Conservation (phyloP, 2,329 filamentous ascomycete species). For the Bertia moriformis region DNA sequence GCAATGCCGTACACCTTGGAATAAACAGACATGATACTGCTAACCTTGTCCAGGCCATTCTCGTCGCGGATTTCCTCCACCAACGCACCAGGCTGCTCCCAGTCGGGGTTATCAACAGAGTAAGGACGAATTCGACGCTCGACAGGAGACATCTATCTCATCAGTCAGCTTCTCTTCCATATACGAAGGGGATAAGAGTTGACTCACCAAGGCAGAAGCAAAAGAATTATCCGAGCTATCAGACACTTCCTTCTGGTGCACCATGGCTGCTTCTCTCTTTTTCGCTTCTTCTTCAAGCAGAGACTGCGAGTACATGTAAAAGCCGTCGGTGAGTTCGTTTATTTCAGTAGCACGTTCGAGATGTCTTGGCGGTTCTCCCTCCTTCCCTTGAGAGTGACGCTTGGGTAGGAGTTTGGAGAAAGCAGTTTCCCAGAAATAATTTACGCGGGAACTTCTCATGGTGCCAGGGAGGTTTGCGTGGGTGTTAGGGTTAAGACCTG, state of each 20-base stretch:
- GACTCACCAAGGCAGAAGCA: neutral
- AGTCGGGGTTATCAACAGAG: neutral
- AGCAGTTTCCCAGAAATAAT: too few relatives aligned
- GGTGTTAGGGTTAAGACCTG: too few relatives aligned
- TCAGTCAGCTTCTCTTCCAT: neutral
- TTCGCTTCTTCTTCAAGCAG: slow-evolving; percentile 12
- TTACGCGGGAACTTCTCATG: too few relatives aligned
- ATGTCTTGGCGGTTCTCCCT: too few relatives aligned
- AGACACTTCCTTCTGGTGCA: neutral
- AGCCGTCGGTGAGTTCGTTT: slow-evolving; percentile 3
- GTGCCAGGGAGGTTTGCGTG: too few relatives aligned
- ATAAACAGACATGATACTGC: neutral
- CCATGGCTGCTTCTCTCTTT: neutral
- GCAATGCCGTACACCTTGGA: neutral
- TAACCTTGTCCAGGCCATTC: too few relatives aligned
- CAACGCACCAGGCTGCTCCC: too few relatives aligned
- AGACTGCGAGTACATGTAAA: slow-evolving; percentile 13
- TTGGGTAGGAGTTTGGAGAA: too few relatives aligned
- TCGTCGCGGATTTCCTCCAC: too few relatives aligned
- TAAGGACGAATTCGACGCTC: neutral
- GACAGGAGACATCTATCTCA: neutral
- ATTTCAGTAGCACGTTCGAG: too few relatives aligned
- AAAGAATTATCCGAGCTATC: neutral
- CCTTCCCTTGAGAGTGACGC: too few relatives aligned
- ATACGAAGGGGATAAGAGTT: too few relatives aligned